Evolutionary conservation across 1,284 basidiomycete genomes (phyloP), one percentile per base, ranked within the genome.

Genomic region (Porodaedalea pini): DNA sequence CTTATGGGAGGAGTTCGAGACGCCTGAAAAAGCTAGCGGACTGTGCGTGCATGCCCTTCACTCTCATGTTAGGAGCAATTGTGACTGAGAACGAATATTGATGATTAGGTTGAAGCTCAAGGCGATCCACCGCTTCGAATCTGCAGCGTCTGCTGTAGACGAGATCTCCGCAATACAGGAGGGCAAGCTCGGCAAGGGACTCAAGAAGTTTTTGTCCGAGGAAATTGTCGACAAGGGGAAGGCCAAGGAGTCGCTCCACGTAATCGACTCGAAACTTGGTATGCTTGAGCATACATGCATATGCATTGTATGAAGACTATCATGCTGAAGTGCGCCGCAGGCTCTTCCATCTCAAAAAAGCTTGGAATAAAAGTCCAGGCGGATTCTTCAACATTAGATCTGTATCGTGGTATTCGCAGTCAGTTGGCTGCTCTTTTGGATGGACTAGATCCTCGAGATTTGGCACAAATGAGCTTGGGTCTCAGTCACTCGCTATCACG

Each of bases 101-200:
- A 53, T 43, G 27, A 49, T n/a, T 61, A 96, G 94, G 51, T 77
- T 98, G 62, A 97, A 98, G 76, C 78, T 99, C 58, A 93, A 96
- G 71, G 92, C 94, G 41, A 81, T 99, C 58, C 96, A 99, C 76
- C 90, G 94, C 56, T 99, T 99, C 75, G 90, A 90, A 36, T 96
- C 94, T 48, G 98, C 96, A 8, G 97, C 93, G 27, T 88, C 89
- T 21, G 96, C 97, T n/a, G 96, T 99, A n/a, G 95, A 98, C 74
- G 96, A 98, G 71, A 88, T 98, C 66, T 92, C 93, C 31, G 87
- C 95, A 11, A 76, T 98, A 48, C 93, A 96, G 70, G 88, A 90
- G 54, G 94, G 95, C 63, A 95, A 97, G 76, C 73, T 98, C 51
- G 92, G 92, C 54, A 97, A 97, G 73, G 86, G 88, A 4, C 77